phyloP scores from a whole-genome alignment of 108 stramenopile species.

The Cyclostephanos tholiformis region DNA sequence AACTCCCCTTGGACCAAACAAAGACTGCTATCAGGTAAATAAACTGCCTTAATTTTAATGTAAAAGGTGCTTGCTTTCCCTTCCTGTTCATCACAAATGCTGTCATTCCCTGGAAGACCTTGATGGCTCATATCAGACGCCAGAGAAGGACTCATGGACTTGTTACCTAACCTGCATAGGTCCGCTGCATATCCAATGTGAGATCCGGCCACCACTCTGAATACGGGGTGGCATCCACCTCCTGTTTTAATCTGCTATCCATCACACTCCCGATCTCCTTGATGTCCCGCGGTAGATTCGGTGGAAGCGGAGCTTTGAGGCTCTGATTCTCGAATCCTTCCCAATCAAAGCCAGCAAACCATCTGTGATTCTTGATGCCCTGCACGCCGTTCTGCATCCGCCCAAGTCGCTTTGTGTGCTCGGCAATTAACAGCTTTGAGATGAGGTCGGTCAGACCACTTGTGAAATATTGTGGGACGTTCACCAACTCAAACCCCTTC shows the following conservation, averaged over 20 bases:
- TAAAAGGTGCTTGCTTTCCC: too few relatives aligned
- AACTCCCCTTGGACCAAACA: too few relatives aligned
- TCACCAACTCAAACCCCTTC: constrained; percentile 34
- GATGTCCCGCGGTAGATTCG: not conserved
- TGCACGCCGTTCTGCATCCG: constrained; percentile 53
- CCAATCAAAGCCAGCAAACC: constrained; percentile 53
- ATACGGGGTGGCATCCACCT: not conserved
- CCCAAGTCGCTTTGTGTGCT: constrained; percentile 67
- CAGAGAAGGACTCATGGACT: too few relatives aligned
- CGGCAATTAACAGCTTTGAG: constrained; percentile 59
- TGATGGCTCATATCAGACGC: too few relatives aligned
- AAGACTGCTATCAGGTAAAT: too few relatives aligned
- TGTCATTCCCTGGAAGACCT: too few relatives aligned
- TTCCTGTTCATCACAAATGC: too few relatives aligned
- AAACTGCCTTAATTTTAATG: too few relatives aligned
- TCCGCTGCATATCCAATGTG: not conserved
- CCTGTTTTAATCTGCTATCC: not conserved
- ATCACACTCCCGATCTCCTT: not conserved
- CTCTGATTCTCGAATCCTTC: constrained; percentile 24
- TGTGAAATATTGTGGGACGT: constrained; percentile 44
- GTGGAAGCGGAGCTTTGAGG: not conserved
- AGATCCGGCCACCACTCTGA: constrained; percentile 6
- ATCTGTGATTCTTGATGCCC: constrained; percentile 44
- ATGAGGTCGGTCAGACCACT: constrained; percentile 63
- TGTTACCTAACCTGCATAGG: not conserved